A percentile compares a stretch with the other conserved stretches of the same genome.
phyloP scores from a whole-genome alignment of 2,329 filamentous ascomycete species.

The Exophiala oligosperma region DNA sequence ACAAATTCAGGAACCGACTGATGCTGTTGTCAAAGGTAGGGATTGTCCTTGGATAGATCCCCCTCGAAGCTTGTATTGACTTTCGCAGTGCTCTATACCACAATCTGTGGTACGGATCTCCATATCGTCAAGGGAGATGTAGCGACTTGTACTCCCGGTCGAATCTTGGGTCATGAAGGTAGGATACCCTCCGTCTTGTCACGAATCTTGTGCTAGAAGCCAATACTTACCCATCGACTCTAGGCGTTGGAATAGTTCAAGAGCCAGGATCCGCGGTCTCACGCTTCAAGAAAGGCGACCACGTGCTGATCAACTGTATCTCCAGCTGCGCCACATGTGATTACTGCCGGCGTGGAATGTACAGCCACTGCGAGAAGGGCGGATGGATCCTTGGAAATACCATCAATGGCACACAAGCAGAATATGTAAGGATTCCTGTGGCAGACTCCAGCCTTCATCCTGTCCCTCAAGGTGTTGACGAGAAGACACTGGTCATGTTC shows the following conservation, averaged over 20 bases:
- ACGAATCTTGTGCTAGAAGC: neutral
- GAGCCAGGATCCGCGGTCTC: conserved; percentile 46
- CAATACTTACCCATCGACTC: neutral
- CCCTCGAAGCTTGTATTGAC: neutral
- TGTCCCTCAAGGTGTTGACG: conserved; percentile 45
- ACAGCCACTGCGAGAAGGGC: conserved; percentile 54
- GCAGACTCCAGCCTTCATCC: conserved; percentile 51
- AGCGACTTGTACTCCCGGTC: conserved; percentile 46
- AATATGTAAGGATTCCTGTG: conserved; percentile 55
- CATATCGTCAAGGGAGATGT: conserved; percentile 59
- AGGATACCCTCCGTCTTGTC: neutral
- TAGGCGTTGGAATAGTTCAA: conserved; percentile 48
- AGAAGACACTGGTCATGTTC: conserved; percentile 49
- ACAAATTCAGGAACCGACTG: conserved; percentile 42
- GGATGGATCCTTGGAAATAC: conserved; percentile 58
- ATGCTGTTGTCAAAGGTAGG: conserved; percentile 48
- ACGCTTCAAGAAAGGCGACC: conserved; percentile 50
- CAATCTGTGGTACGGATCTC: conserved; percentile 57
- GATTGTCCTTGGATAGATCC: neutral
- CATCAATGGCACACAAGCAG: conserved; percentile 57
- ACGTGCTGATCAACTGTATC: conserved; percentile 55
- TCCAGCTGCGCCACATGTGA: conserved; percentile 53
- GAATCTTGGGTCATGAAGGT: conserved; percentile 55
- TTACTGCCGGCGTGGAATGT: conserved; percentile 54
- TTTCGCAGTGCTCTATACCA: conserved; percentile 38